Conservation (phyloP, 768 basidiomycete genomes). For the Auricularia sp. region DNA sequence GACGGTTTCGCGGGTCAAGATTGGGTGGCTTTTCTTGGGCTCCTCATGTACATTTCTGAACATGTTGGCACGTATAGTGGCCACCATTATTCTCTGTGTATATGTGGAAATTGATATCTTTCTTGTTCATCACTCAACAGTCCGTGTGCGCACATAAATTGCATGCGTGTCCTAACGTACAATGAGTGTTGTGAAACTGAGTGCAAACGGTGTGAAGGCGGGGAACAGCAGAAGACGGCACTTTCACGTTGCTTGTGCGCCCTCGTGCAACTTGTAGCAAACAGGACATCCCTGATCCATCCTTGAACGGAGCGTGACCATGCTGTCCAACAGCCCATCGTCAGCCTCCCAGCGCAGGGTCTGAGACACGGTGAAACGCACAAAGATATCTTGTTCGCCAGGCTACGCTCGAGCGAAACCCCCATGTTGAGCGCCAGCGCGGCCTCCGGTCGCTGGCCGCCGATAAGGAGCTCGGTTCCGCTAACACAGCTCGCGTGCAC, state of each 20-base stretch:
- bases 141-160: no score
- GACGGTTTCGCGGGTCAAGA: neutral
- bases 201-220: neutral
- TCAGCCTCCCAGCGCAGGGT: neutral
- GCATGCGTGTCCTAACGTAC: no score
- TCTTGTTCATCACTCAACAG: no score
- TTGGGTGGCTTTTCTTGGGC: neutral
- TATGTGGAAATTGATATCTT: no score
- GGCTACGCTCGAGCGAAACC: slow-evolving; percentile 18
- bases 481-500: slow-evolving; percentile 73
- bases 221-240: neutral
- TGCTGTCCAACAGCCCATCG: slow-evolving; percentile 31
- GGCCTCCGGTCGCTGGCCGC: slow-evolving; percentile 48
- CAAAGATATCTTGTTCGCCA: slow-evolving; percentile 72
- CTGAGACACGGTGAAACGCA: slow-evolving; percentile 30
- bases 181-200: neutral
- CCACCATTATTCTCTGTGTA: no score
- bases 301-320: slow-evolving; percentile 57
- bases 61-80: slow-evolving; percentile 9
- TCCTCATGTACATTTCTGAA: slow-evolving; percentile 2
- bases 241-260: slow-evolving; percentile 12
- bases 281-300: slow-evolving; percentile 68
- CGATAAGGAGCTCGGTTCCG: slow-evolving; percentile 45
- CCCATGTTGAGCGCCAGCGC: slow-evolving; percentile 34
- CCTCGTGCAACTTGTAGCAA: slow-evolving; percentile 54